A percentile compares a stretch with the other conserved stretches of the same genome.
Evolutionary conservation across 2,329 filamentous ascomycete genomes (phyloP).

Genomic region (Claviceps spartinae): DNA sequence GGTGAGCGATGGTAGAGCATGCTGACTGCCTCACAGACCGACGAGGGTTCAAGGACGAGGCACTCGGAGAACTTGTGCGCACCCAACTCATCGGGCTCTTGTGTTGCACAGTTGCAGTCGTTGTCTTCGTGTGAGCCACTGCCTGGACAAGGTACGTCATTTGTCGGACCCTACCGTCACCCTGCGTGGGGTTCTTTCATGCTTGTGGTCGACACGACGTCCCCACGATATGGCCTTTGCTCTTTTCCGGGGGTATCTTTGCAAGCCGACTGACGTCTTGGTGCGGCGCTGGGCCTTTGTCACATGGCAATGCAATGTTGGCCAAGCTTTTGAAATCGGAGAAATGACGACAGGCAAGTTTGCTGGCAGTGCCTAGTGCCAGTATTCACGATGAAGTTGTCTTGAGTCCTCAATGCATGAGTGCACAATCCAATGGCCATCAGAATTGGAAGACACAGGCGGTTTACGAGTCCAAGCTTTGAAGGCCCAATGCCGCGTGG

Average conservation of each 20-base stretch:
- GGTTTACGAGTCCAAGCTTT: not conserved
- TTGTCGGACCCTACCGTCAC: not conserved
- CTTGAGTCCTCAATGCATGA: not conserved
- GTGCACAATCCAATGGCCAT: not conserved
- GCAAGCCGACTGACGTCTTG: not conserved
- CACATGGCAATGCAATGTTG: no score
- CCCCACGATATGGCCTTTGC: not conserved
- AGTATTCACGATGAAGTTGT: not conserved
- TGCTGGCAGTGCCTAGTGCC: not conserved
- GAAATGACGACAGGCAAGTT: no score
- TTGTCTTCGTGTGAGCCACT: not conserved
- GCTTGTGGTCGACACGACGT: not conserved
- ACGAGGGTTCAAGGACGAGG: not conserved
- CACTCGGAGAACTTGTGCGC: no score
- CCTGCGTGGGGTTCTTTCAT: not conserved
- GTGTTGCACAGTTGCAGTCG: not conserved
- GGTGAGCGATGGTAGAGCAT: no score
- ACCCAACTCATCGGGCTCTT: not conserved
- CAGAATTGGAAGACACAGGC: not conserved
- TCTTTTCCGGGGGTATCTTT: not conserved
- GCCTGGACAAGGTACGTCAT: constrained; percentile 1
- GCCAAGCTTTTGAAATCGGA: no score
- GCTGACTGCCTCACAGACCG: not conserved
- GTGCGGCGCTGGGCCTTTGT: not conserved
- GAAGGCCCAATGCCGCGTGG: not conserved